Percentiles rank a stretch among this genome's conserved stretches.
Evolutionary conservation across 179 eudicot genomes (phyloP).

Genomic region (Silene coronaria): DNA sequence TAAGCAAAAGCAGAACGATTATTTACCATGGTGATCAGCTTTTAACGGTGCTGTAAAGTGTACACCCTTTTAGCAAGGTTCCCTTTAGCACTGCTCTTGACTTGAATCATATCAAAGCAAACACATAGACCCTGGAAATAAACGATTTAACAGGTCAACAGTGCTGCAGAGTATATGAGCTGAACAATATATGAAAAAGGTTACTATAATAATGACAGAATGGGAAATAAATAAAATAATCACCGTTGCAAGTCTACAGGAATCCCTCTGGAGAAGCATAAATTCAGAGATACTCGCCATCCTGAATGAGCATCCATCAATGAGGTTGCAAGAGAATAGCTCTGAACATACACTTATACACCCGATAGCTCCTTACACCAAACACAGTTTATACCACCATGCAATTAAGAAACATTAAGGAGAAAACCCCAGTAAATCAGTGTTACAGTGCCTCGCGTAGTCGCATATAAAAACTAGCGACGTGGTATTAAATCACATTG

Average conservation of each 20-base stretch:
- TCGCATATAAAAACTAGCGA: not conserved
- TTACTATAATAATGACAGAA: not conserved
- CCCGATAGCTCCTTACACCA: not conserved
- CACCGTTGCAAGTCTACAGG: not conserved
- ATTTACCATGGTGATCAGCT: not conserved
- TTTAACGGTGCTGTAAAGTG: not conserved
- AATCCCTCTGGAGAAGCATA: not conserved
- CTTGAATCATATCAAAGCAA: not conserved
- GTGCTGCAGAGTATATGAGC: not conserved
- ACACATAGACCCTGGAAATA: not conserved
- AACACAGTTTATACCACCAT: not conserved
- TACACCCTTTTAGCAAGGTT: not conserved
- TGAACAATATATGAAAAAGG: not conserved
- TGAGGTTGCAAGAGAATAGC: not conserved
- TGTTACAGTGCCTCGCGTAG: not conserved
- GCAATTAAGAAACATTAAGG: not conserved
- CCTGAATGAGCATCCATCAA: not conserved
- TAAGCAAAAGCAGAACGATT: not conserved
- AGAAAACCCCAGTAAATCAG: not conserved
- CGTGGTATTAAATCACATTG: not conserved
- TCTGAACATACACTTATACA: not conserved
- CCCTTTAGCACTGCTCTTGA: not conserved
- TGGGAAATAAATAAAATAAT: not conserved
- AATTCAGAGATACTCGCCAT: not conserved
- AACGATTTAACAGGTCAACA: not conserved